A percentile compares a stretch with the other conserved stretches of the same genome.
Evolutionary conservation across 2,329 filamentous ascomycete species (phyloP).

Genomic region (Penicillium sclerotiorum): DNA sequence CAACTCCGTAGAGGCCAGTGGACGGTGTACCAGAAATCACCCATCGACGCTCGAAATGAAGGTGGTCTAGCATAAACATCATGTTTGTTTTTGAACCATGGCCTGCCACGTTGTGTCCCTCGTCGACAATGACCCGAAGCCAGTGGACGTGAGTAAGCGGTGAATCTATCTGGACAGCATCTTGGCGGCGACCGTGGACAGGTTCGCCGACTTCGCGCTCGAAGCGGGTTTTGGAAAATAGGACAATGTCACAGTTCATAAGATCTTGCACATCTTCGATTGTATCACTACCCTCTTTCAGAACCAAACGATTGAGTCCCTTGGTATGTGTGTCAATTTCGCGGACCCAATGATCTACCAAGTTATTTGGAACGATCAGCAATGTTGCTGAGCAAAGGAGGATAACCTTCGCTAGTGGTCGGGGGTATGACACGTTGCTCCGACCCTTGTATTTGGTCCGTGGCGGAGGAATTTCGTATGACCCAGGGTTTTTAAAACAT

Average conservation of each 20-base stretch:
- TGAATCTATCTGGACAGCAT: constrained; percentile 54
- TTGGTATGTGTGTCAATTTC: constrained; percentile 79
- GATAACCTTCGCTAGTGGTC: constrained; percentile 50
- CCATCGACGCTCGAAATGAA: constrained; percentile 74
- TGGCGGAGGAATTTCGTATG: constrained; percentile 59
- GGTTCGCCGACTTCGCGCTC: constrained; percentile 65
- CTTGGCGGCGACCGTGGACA: constrained; percentile 52
- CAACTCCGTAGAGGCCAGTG: constrained; percentile 76
- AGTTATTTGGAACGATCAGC: constrained; percentile 78
- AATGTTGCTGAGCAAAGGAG: constrained; percentile 71
- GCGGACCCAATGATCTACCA: constrained; percentile 79
- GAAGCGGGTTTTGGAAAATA: constrained; percentile 76
- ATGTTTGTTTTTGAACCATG: constrained; percentile 62
- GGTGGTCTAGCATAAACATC: constrained; percentile 55
- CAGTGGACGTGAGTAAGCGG: constrained; percentile 74
- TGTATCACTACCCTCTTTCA: constrained; percentile 55
- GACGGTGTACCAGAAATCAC: constrained; percentile 90
- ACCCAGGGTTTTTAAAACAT: constrained; percentile 60
- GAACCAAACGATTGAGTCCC: constrained; percentile 65
- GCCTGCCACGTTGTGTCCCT: constrained; percentile 83
- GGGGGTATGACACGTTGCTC: constrained; percentile 46
- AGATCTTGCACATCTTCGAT: constrained; percentile 65
- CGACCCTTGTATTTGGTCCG: constrained; percentile 42
- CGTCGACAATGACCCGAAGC: constrained; percentile 87
- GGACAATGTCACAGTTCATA: constrained; percentile 69